Percentiles rank a stretch among this genome's conserved stretches.
phyloP scores from a whole-genome alignment of 768 basidiomycete genomes.

The Basidioascus undulatus region DNA sequence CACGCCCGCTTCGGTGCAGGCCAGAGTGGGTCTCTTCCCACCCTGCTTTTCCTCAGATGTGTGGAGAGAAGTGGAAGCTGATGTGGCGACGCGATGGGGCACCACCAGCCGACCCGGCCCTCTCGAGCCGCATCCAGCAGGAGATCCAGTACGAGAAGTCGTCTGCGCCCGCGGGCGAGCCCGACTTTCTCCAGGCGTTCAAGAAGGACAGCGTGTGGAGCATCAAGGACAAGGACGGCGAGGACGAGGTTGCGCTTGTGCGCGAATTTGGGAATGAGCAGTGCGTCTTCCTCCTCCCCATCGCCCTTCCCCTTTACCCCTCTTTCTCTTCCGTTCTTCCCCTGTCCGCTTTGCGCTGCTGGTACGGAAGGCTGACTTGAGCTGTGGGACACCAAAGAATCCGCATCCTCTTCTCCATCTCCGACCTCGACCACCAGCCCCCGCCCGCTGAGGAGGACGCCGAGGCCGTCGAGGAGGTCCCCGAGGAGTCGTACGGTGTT shows the following conservation, averaged over 20 bases:
- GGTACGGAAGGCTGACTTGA: background rate
- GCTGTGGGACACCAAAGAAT: slow-evolving; percentile 27
- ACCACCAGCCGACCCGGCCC: slow-evolving; percentile 38
- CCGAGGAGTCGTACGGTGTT: slow-evolving; percentile 34
- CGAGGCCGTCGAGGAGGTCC: slow-evolving; percentile 17
- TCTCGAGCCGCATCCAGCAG: slow-evolving; percentile 48
- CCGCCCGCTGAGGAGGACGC: slow-evolving; percentile 12
- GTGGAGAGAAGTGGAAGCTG: too few relatives aligned
- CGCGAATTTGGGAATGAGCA: slow-evolving; percentile 75
- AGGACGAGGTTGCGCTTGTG: slow-evolving; percentile 59
- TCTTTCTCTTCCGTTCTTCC: background rate
- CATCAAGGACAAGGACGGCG: slow-evolving; percentile 41
- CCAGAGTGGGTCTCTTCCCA: background rate
- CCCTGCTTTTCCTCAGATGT: background rate
- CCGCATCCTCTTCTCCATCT: slow-evolving; percentile 75
- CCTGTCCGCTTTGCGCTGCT: slow-evolving; percentile 1
- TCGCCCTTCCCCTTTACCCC: background rate
- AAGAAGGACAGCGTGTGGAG: slow-evolving; percentile 49
- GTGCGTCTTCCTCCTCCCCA: slow-evolving; percentile 26
- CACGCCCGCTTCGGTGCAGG: background rate
- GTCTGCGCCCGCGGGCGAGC: slow-evolving; percentile 24
- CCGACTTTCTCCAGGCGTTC: slow-evolving; percentile 60
- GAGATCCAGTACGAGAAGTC: slow-evolving; percentile 75
- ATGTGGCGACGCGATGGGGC: background rate
- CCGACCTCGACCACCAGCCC: slow-evolving; percentile 42